Evolutionary conservation across 495 filamentous ascomycete genomes (phyloP), one percentile per base, ranked within the genome.

Genomic region (Aspergillus conjunctus): DNA sequence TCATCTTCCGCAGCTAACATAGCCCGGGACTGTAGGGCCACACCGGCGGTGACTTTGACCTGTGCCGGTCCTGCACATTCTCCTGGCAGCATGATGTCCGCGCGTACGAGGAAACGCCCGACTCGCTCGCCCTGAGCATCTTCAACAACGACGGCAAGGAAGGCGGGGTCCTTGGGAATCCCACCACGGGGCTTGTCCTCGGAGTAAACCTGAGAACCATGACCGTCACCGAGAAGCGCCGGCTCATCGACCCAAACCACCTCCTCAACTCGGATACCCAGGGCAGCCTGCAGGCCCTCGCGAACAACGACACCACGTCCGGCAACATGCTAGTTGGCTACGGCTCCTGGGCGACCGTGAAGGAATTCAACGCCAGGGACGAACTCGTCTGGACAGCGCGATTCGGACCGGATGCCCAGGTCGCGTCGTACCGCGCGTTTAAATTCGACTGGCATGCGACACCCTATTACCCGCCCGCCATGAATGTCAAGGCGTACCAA

Each of bases 371-470:
- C 20, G 44, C 44, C 0, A 18, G 21, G 6, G 44, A 17, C 7
- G 44, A 48, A 11, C 15, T 48, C 9, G n/a, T 48, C 44, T 48
- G 44, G 44, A 48, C 44, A 5, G 44, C 17, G 6, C 44, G 20
- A 18, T 48, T 48, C 10, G 44, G 44, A n/a, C 44, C 44, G n/a
- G 20, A 21, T 11, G 17, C 17, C n/a, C 44, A 48, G 17, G 21
- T 48, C n/a, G 44, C 44, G 17, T 48, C 44, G 5, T 48, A 48
- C 20, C 44, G 44, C 15, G 20, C 17, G 0, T 48, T 48, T 7
- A 48, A 48, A 11, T 48, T 48, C n/a, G 44, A 48, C 44, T 48
- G 44, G 44, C 44, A 48, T 17, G 44, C 44, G 0, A 48, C 20
- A 4, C 44, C 44, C 6, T 18, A 17, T n/a, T 48, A 48, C 11